These are phyloP conservation scores for Ophiostoma perfectum DNA, from an alignment of 2,329 filamentous ascomycete genomes.

Conservation along the genomic window DNA sequence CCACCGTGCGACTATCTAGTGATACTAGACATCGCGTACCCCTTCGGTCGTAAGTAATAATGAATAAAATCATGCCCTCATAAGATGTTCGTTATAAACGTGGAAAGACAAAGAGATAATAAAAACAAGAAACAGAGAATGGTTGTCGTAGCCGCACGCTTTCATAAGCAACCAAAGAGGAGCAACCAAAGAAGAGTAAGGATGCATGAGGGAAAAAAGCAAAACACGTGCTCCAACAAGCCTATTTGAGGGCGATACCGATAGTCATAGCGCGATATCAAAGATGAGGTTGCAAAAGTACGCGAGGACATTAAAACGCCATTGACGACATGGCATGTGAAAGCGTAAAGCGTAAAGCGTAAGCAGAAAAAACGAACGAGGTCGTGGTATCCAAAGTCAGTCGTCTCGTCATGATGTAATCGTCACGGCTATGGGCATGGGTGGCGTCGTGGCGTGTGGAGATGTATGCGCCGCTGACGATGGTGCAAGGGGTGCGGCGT, in stretches of 20 bases:
- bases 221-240: neutral
- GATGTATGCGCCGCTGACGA: neutral
- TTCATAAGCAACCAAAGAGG: neutral
- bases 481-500: neutral
- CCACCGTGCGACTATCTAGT: neutral
- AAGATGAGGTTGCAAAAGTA: too few species aligned
- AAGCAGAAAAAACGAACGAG: neutral
- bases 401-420: conserved; percentile 18
- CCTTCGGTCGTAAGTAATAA: neutral
- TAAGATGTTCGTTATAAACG: neutral
- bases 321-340: neutral
- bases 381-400: conserved; percentile 13
- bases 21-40: neutral
- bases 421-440: neutral
- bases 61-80: conserved; percentile 10
- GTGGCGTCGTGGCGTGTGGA: conserved; percentile 11
- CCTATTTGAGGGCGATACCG: too few species aligned
- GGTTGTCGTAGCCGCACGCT: neutral
- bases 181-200: neutral
- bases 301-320: neutral
- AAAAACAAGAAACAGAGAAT: neutral
- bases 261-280: too few species aligned
- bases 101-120: conserved; percentile 21
- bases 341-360: too few species aligned
- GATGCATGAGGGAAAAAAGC: neutral